Base-by-base conservation (phyloP, 1,284 basidiomycete species). In the Sphaerobolus stellatus region DNA sequence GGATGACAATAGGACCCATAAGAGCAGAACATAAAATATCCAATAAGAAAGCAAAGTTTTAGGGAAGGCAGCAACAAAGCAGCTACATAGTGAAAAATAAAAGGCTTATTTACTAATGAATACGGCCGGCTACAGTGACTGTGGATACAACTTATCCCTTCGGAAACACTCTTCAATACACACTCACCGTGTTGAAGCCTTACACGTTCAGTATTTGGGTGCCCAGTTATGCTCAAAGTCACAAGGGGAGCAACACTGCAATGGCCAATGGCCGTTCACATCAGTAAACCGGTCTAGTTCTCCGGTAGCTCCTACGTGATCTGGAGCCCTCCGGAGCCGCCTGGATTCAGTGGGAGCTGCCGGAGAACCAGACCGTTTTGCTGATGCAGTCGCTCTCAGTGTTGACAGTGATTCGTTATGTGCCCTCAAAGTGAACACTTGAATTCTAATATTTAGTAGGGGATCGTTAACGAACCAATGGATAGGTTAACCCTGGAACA, bases 141-240 rank as follows among this genome's bases (percentile, higher is more conserved):
- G 45, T 47, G 22, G 45, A 47, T 28, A 47, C 45, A 11, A 16
- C 31, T 25, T 47, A 47, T 47, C 45, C 45, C 28, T 47, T 47
- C 20, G 45, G 45, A 14, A n/a, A 24, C 24, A 30, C 22, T 20
- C 45, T 47, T 20, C 27, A 47, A 30, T 47, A 47, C 25, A 5
- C 24, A n/a, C 27, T 47, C 14, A 14, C 28, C 9, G 45, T 29
- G 2, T 47, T 3, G 14, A 47, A 47, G 31, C 25, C 45, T 7
- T 47, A 28, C 5, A 13, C 24, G 20, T 47, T 47, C 45, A 47
- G 24, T 20, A 28, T 47, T 13, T 29, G 45, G 16, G 45, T 47
- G 8, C 45, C 45, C 9, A n/a, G 25, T 16, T 47, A 29, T 24
- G 45, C 45, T 11, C 45, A 25, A 29, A 29, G 45, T 20, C 27